Evolutionary conservation across 2,329 filamentous ascomycete species (phyloP).

Genomic region (Aspergillus puulaauensis): DNA sequence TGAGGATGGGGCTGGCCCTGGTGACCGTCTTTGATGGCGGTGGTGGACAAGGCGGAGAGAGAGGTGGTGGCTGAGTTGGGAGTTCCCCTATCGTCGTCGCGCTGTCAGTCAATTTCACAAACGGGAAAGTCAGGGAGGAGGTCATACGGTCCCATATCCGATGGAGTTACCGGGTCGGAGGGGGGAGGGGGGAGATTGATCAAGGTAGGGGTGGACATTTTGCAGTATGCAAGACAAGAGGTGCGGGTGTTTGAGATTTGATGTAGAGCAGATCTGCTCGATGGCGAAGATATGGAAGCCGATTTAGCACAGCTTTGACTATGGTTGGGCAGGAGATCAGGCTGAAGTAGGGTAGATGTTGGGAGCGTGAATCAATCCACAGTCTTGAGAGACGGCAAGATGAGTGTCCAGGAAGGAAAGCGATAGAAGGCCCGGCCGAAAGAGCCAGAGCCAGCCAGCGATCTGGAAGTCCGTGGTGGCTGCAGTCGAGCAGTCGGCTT

Average conservation of each 20-base stretch:
- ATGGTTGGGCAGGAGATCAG: constrained; percentile 6
- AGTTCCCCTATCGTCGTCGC: constrained; percentile 64
- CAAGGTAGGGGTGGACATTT: constrained; percentile 60
- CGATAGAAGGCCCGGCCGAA: neutral
- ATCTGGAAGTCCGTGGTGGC: too few species aligned
- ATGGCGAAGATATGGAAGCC: neutral
- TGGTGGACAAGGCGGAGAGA: constrained; percentile 86
- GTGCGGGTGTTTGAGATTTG: neutral
- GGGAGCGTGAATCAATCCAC: neutral
- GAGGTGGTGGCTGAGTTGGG: constrained; percentile 91
- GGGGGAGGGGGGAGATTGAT: constrained; percentile 82
- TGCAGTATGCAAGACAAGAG: neutral
- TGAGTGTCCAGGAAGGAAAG: neutral
- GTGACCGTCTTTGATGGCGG: constrained; percentile 94
- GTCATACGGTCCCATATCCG: constrained; percentile 78
- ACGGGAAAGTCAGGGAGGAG: constrained; percentile 5
- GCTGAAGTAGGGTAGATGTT: neutral
- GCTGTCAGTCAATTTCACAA: constrained; percentile 18
- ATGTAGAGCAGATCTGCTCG: neutral
- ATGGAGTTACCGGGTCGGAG: constrained; percentile 81
- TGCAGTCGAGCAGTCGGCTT: neutral
- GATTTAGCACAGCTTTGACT: neutral
- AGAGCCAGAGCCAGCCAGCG: too few species aligned
- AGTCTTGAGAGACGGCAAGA: neutral
- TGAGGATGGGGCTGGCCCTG: constrained; percentile 72